Conservation (phyloP, 306 rosid genomes). For the Ormosia semicastrata region DNA sequence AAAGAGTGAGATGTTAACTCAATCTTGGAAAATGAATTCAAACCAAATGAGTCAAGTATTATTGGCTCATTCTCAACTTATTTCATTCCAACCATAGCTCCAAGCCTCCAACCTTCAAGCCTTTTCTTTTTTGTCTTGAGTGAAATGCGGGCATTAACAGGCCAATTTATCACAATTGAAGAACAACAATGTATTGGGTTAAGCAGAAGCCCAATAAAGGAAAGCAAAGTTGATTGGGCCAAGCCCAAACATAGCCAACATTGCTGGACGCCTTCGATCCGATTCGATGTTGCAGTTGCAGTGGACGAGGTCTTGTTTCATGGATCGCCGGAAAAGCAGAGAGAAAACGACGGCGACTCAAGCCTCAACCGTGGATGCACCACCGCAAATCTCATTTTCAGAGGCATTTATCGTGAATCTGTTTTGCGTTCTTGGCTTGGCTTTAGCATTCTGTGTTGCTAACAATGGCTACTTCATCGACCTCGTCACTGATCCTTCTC, state of each 20-base stretch:
- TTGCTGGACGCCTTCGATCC: background rate
- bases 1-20: too few relatives aligned
- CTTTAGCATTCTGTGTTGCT: slow-evolving; percentile 22
- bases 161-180: too few relatives aligned
- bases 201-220: background rate
- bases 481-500: slow-evolving; percentile 39
- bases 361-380: background rate
- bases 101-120: too few relatives aligned
- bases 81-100: too few relatives aligned
- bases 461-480: slow-evolving; percentile 19
- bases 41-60: too few relatives aligned
- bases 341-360: slow-evolving; percentile 4
- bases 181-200: background rate
- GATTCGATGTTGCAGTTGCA: background rate
- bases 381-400: slow-evolving; percentile 17
- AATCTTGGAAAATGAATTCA: too few relatives aligned
- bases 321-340: slow-evolving; percentile 25
- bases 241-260: background rate
- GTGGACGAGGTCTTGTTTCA: background rate
- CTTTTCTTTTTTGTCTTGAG: background rate
- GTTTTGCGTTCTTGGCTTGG: slow-evolving; percentile 20
- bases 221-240: background rate
- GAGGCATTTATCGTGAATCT: slow-evolving; percentile 20
- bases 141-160: too few relatives aligned
- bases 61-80: too few relatives aligned